Base-by-base conservation (phyloP, 2,329 filamentous ascomycete genomes). In the Colletotrichum eremochloae region DNA sequence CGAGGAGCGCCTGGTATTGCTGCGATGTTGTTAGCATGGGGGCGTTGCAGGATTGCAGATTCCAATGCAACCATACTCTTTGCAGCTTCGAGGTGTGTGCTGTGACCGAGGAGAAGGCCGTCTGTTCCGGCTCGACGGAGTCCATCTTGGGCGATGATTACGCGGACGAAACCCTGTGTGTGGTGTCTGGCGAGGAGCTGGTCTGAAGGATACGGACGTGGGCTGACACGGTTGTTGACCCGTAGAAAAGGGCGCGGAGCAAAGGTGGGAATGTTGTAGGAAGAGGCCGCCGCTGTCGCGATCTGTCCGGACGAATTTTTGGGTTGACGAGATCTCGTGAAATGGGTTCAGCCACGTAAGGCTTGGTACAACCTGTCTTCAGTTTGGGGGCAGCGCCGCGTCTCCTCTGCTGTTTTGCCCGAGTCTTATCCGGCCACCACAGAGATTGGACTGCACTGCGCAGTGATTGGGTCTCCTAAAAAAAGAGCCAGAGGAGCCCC, bases 1-100 rank as follows among this genome's bases (percentile, higher is more conserved):
- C 96, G 76, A 99, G 91, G 75, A 96, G 94, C 68, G 94, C 88
- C 91, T 99, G 96, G 82, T 97, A 98, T 86, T 95, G 90, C 95
- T 98, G 82, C 67, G 64, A 52, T 14, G 67, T 63, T 12, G 71
- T 77, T 74, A 79, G 78, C 69, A 71, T 8, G 55, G 68, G 9
- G 24, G 9, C 24, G 5, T 48, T 18, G n/a, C 31, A 24, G 60
- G 40, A 44, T 53, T 20, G 31, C 24, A 56, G 14, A 12, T 5
- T 42, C 61, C 14, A 55, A 33, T 24, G 68, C 68, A 53, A 70
- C 55, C 90, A 78, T 84, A 95, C 93, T 84, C 91, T 89, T 83
- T 91, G 88, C 76, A 93, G 84, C 80, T 88, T 91, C 65, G 91
- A 92, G 29, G 95, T 97, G 78, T 98, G 96, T 80, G 93, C 91